Evolutionary conservation across 768 basidiomycete genomes (phyloP).

Genomic region (Collybia nuda): DNA sequence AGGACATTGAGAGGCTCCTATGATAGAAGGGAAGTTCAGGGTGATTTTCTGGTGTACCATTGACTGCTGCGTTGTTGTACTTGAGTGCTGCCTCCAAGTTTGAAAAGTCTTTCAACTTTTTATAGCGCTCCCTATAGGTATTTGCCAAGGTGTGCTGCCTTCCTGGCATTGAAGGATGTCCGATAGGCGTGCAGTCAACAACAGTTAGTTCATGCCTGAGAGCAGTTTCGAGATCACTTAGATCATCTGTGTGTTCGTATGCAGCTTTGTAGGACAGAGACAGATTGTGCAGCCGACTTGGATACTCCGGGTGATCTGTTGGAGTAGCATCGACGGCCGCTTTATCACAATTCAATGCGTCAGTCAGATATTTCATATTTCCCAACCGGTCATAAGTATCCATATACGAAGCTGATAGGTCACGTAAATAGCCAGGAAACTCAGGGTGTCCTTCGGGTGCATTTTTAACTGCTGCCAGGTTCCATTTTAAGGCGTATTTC

Average conservation of each 20-base stretch:
- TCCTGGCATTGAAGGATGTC: background rate
- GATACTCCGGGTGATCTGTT: background rate
- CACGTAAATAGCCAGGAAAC: constrained; percentile 1
- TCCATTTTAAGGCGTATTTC: constrained; percentile 2
- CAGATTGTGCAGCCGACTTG: background rate
- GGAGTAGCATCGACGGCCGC: background rate
- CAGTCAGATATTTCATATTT: background rate
- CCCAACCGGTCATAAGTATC: background rate
- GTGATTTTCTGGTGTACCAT: background rate
- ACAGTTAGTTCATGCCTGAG: background rate
- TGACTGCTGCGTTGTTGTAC: background rate
- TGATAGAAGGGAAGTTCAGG: background rate
- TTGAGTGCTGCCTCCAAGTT: constrained; percentile 1
- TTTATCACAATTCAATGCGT: background rate
- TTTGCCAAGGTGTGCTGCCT: constrained; percentile 2
- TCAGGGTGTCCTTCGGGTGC: constrained; percentile 3
- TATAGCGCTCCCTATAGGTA: background rate
- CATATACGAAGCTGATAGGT: background rate
- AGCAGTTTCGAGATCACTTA: background rate
- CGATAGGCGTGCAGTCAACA: background rate
- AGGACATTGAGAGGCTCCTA: background rate
- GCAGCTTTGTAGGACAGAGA: background rate
- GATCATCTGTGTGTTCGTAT: background rate
- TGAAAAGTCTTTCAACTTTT: background rate
- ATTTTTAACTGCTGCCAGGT: background rate